Evolutionary conservation across 805 yeast species (phyloP), one percentile per base, ranked within the genome.

Genomic region (Naumovozyma dairenensis): DNA sequence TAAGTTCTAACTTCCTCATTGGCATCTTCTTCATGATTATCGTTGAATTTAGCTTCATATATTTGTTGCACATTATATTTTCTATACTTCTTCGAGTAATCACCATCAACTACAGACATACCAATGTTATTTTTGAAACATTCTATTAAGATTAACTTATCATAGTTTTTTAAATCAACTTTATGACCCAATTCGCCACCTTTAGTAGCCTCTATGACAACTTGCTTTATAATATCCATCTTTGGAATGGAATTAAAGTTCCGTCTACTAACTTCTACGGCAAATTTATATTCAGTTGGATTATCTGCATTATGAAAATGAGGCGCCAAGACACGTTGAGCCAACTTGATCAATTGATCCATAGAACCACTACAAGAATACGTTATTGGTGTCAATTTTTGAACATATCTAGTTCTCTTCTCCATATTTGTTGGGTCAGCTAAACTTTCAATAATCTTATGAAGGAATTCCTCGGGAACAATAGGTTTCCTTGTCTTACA

Each of bases 81-180:
- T 46, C 73, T 76, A 39, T 71, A 67, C 42, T 66, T 60, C 16
- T 71, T 75, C 31, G 43, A 34, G 22, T 56, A 55, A 48, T 73
- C 84, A 36, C 72, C 71, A 35, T 72, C 70, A 2, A 84, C 85
- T 5, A 86, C 89, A 43, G 92, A 68, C 72, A 84, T 76, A 5
- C 98, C 98, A 21, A 92, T 70, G 40, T 82, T 81, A 42, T 74
- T 80, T 62, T 87, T 89, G 61, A 79, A 89, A 52, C 96, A 82
- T 55, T 85, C 95, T 3, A 92, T 80, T 33, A 89, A 52, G 31
- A 92, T 72, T 45, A 92, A 62, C 50, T 78, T 77, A 40, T 87
- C 94, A 49, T 73, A 84, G 9, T 74, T 60, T 48, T 83, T 82
- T 55, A 92, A 67, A 53, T 86, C 93, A 12, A 92, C 94, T 22